Evolutionary conservation across 306 rosid genomes (phyloP).

Genomic region (Trifolium pratense): DNA sequence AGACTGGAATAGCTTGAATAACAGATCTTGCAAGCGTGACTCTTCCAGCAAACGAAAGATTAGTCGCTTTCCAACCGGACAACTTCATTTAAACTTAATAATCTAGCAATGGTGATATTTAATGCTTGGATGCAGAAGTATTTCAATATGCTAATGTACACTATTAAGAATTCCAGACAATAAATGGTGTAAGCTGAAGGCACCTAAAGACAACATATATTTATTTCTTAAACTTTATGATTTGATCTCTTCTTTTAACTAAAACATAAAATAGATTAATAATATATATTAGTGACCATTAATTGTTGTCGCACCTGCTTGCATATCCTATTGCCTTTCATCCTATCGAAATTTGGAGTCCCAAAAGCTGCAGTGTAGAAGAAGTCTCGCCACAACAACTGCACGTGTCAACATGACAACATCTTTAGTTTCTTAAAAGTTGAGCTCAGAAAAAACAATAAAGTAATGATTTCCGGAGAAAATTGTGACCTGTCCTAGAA

Average conservation of each 20-base stretch:
- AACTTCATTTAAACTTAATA: too few species aligned
- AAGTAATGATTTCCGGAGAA: constrained; percentile 29
- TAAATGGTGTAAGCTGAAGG: neutral
- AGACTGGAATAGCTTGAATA: too few species aligned
- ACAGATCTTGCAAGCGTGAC: too few species aligned
- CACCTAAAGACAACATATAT: neutral
- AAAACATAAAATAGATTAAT: constrained; percentile 29
- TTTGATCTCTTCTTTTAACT: constrained; percentile 4
- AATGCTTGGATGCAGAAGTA: neutral
- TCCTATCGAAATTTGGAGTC: constrained; percentile 86
- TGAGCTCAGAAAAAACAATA: constrained; percentile 13
- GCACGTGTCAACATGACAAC: constrained; percentile 24
- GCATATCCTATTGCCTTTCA: constrained; percentile 84
- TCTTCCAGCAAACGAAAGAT: too few species aligned
- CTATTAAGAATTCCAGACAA: neutral
- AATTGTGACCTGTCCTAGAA: constrained; percentile 76
- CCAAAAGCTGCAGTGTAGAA: constrained; percentile 92
- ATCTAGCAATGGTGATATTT: neutral
- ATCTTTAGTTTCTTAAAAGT: constrained; percentile 44
- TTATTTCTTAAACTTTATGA: constrained; percentile 29
- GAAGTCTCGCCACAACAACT: constrained; percentile 95
- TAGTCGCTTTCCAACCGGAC: too few species aligned
- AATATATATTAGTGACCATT: constrained; percentile 1
- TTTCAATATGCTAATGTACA: neutral
- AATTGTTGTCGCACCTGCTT: constrained; percentile 67